Percentiles rank a stretch among this genome's conserved stretches.
These are phyloP conservation scores for Ensete glaucum DNA, from an alignment of 176 grass and related monocot species.

Conservation along the genomic window DNA sequence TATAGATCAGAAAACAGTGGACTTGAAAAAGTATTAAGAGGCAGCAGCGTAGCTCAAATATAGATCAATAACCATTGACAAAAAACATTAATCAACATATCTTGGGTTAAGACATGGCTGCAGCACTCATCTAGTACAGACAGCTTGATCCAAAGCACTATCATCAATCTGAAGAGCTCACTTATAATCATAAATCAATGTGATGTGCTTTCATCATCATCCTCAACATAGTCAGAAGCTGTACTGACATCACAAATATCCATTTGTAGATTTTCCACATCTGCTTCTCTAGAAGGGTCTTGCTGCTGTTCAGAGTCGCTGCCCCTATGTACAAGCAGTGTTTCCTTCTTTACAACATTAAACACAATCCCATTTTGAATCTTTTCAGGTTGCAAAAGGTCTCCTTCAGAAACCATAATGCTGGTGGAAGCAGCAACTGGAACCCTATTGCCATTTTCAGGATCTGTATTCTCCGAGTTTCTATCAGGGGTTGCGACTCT, in stretches of 20 bases:
- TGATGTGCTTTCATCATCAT: slow-evolving; percentile 10
- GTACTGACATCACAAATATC: slow-evolving; percentile 43
- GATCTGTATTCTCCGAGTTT: slow-evolving; percentile 42
- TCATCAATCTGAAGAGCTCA: background rate
- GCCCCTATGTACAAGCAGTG: slow-evolving; percentile 28
- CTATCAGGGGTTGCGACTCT: slow-evolving; percentile 33
- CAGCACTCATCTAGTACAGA: no score
- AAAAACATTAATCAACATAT: no score
- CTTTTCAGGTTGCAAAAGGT: slow-evolving; percentile 84
- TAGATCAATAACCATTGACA: no score
- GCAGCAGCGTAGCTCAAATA: no score
- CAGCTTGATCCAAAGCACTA: no score
- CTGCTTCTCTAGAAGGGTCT: slow-evolving; percentile 34
- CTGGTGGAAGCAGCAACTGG: slow-evolving; percentile 35
- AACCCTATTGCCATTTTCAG: slow-evolving; percentile 24
- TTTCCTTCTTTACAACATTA: slow-evolving; percentile 77
- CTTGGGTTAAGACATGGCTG: no score
- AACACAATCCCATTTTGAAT: slow-evolving; percentile 84
- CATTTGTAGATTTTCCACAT: slow-evolving; percentile 56
- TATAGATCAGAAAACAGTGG: no score
- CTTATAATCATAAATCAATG: background rate
- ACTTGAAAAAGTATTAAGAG: no score
- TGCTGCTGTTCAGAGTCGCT: slow-evolving; percentile 27
- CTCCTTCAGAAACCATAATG: slow-evolving; percentile 81
- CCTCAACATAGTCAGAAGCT: slow-evolving; percentile 27